A percentile compares a stretch with the other conserved stretches of the same genome.
These are phyloP conservation scores for Cornus controversa DNA, from an alignment of 148 eudicot genomes.

Conservation along the genomic window DNA sequence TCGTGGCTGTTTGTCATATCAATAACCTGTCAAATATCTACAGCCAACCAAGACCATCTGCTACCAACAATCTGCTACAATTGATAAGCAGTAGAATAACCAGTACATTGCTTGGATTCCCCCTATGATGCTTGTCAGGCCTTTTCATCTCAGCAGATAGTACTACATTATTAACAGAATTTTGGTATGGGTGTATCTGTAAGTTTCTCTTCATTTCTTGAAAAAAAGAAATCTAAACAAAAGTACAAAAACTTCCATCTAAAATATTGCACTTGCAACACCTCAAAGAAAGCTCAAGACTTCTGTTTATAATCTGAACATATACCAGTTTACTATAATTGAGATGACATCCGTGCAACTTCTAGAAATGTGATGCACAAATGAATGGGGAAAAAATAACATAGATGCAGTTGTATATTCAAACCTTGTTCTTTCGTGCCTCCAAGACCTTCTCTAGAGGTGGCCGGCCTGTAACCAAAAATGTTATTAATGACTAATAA, in stretches of 20 bases:
- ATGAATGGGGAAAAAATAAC: not conserved
- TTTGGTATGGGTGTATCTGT: no score
- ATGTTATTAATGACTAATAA: not conserved
- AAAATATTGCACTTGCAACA: no score
- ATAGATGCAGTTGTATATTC: not conserved
- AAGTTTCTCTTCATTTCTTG: not conserved
- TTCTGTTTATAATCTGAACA: not conserved
- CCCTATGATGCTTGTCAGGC: not conserved
- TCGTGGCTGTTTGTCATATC: no score
- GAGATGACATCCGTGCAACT: not conserved
- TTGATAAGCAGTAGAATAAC: no score
- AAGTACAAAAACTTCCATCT: not conserved
- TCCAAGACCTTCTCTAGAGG: conserved; percentile 75
- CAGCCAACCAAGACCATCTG: no score
- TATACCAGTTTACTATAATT: not conserved
- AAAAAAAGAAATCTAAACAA: not conserved
- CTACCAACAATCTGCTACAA: no score
- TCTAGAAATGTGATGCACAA: not conserved
- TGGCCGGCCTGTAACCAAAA: conserved; percentile 62
- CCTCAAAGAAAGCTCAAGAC: not conserved
- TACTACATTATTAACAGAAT: not conserved
- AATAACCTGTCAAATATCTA: no score
- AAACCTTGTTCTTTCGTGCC: conserved; percentile 60
- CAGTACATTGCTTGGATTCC: not conserved
- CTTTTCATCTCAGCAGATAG: not conserved